Conservation (phyloP, 129 eudicot genomes). For the Mikania micrantha region DNA sequence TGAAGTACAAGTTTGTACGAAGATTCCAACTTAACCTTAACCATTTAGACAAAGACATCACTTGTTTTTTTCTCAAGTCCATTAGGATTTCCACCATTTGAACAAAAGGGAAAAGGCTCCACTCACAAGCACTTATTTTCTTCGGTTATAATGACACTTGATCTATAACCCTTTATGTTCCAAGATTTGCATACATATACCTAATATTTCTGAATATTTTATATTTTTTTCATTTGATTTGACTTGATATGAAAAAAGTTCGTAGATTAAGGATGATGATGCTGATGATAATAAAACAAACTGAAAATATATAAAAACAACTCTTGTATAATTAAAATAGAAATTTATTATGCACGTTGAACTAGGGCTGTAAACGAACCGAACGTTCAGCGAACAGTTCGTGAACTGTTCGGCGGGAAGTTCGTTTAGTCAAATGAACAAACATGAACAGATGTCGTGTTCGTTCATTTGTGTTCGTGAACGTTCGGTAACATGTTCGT, state of each 20-base stretch:
- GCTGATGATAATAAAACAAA: background rate
- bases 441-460: too few species aligned
- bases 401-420: too few species aligned
- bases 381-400: too few species aligned
- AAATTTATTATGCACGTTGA: too few species aligned
- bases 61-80: slow-evolving; percentile 8
- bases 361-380: too few species aligned
- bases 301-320: background rate
- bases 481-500: too few species aligned
- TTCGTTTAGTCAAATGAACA: too few species aligned
- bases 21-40: slow-evolving; percentile 9
- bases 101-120: slow-evolving; percentile 17
- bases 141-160: slow-evolving; percentile 18
- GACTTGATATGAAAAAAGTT: slow-evolving; percentile 7
- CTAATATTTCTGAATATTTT: slow-evolving; percentile 24
- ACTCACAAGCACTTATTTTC: slow-evolving; percentile 23
- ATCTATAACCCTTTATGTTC: slow-evolving; percentile 15
- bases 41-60: slow-evolving; percentile 10
- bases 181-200: slow-evolving; percentile 22
- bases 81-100: slow-evolving; percentile 29
- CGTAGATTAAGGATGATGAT: slow-evolving; percentile 10
- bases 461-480: too few species aligned
- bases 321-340: too few species aligned
- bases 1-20: slow-evolving; percentile 20
- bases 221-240: slow-evolving; percentile 1